Evolutionary conservation across 306 rosid species (phyloP).

Genomic region (Fragaria ananassa): DNA sequence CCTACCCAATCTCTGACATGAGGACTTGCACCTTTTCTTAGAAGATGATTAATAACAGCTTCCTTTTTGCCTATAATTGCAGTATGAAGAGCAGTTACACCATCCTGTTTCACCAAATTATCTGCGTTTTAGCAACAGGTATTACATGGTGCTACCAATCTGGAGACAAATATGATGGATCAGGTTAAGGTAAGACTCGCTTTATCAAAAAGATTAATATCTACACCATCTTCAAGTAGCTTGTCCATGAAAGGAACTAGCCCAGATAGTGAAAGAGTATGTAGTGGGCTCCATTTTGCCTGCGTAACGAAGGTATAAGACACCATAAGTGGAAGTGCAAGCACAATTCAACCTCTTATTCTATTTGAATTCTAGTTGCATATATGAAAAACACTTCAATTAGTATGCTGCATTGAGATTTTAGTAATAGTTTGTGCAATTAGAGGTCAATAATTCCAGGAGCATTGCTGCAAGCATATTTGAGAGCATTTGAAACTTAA

Average conservation of each 20-base stretch:
- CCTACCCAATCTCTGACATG: constrained; percentile 74
- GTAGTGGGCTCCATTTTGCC: constrained; percentile 82
- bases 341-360: not conserved
- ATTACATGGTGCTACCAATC: constrained; percentile 4
- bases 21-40: constrained; percentile 90
- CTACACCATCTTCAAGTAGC: constrained; percentile 65
- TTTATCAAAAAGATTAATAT: constrained; percentile 56
- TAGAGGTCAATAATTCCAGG: not conserved
- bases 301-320: constrained; percentile 23
- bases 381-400: not conserved
- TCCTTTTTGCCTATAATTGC: constrained; percentile 79
- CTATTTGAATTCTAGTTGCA: not conserved
- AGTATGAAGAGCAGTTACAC: constrained; percentile 84
- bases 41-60: constrained; percentile 81
- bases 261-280: constrained; percentile 71
- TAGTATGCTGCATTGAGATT: not conserved
- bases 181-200: constrained; percentile 24
- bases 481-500: not conserved
- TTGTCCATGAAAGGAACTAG: constrained; percentile 62
- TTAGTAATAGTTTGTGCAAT: not conserved
- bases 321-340: not conserved
- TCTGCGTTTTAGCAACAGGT: constrained; percentile 11
- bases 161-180: not conserved
- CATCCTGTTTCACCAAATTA: constrained; percentile 63
- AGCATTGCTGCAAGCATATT: not conserved